Conservation (phyloP, 345 rosid species). For the Brassica carinata region DNA sequence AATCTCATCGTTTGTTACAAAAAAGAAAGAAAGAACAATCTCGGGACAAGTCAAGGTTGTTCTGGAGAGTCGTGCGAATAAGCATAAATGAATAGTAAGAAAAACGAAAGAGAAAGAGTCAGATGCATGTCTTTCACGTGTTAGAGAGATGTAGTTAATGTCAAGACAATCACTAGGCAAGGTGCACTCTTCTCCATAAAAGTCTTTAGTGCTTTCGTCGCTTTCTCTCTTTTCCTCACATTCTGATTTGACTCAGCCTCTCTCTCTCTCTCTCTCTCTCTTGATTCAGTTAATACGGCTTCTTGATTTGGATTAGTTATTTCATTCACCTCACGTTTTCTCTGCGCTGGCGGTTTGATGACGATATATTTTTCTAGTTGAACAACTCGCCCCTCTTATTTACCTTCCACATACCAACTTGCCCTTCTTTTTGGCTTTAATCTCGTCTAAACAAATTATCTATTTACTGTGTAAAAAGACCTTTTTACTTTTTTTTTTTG, state of each 20-base stretch:
- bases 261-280: neutral
- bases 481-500: neutral
- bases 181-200: slow-evolving; percentile 11
- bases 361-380: neutral
- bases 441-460: neutral
- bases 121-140: slow-evolving; percentile 42
- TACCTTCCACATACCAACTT: slow-evolving; percentile 1
- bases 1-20: neutral
- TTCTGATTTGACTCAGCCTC: neutral
- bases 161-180: slow-evolving; percentile 21
- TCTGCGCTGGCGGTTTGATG: slow-evolving; percentile 5
- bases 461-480: neutral
- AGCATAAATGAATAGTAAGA: neutral
- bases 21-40: neutral
- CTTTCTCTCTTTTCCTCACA: slow-evolving; percentile 5
- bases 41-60: neutral
- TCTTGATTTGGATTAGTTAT: neutral
- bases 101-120: neutral
- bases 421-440: neutral
- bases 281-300: neutral
- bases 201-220: slow-evolving; percentile 8
- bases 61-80: neutral
- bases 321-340: slow-evolving; percentile 27
- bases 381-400: slow-evolving; percentile 7
- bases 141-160: slow-evolving; percentile 14